Evolutionary conservation across 805 yeast species (phyloP).

Genomic region (Wickerhamiella sergipiensis): DNA sequence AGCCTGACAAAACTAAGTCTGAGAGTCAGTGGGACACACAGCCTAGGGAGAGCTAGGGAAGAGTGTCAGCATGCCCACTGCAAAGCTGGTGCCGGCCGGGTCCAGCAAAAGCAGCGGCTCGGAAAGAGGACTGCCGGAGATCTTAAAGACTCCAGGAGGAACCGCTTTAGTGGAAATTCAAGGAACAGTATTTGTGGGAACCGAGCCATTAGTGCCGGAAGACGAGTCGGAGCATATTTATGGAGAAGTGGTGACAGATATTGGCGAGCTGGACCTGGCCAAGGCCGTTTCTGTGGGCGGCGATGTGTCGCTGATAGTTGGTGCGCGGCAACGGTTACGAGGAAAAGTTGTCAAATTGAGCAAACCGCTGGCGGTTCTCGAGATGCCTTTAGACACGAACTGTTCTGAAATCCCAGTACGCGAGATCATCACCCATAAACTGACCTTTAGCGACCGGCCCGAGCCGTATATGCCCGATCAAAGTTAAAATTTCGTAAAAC

Average conservation of each 20-base stretch:
- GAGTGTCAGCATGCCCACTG: not conserved
- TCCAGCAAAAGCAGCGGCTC: too few species aligned
- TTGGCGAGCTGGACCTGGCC: conserved; percentile 13
- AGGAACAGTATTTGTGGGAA: conserved; percentile 13
- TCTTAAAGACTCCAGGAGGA: conserved; percentile 9
- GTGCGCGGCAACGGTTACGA: conserved; percentile 11
- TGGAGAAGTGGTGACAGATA: not conserved
- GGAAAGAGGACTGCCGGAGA: conserved; percentile 5
- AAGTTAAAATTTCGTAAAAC: not conserved
- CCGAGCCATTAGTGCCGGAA: conserved; percentile 8
- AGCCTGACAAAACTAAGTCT: too few species aligned
- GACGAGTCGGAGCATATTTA: not conserved
- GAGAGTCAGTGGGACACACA: too few species aligned
- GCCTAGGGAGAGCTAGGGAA: too few species aligned
- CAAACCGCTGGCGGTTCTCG: conserved; percentile 15
- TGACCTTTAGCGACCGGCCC: conserved; percentile 14
- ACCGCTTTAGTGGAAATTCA: conserved; percentile 14
- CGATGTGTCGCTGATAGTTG: conserved; percentile 10
- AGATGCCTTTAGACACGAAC: conserved; percentile 3
- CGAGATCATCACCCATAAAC: conserved; percentile 12
- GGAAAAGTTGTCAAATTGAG: conserved; percentile 13
- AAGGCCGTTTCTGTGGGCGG: conserved; percentile 8
- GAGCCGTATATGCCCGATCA: conserved; percentile 10
- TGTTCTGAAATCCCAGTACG: conserved; percentile 7
- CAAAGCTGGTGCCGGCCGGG: not conserved